Evolutionary conservation across 345 rosid genomes (phyloP).

Genomic region (Lepidium africanum): DNA sequence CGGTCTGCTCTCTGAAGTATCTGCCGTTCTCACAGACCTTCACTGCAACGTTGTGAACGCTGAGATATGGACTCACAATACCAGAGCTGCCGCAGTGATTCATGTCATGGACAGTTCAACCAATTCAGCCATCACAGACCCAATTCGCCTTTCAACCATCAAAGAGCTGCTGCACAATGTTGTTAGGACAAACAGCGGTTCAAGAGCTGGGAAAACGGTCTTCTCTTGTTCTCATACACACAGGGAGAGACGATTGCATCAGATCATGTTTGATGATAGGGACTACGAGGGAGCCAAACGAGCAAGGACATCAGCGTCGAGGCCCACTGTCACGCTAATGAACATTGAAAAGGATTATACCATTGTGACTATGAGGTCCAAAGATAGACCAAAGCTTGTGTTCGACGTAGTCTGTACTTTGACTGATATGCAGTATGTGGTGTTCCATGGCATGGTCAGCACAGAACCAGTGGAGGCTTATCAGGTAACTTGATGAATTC

Average conservation of each 20-base stretch:
- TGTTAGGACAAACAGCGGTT: slow-evolving; percentile 50
- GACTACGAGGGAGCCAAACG: slow-evolving; percentile 67
- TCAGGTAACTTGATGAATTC: slow-evolving; percentile 43
- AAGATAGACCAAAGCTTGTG: slow-evolving; percentile 76
- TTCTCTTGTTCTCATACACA: slow-evolving; percentile 61
- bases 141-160: slow-evolving; percentile 48
- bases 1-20: slow-evolving; percentile 81
- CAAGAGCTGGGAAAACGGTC: slow-evolving; percentile 48
- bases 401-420: slow-evolving; percentile 85
- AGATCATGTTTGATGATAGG: slow-evolving; percentile 88
- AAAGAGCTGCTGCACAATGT: slow-evolving; percentile 62
- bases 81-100: slow-evolving; percentile 86
- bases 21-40: slow-evolving; percentile 82
- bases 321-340: slow-evolving; percentile 58
- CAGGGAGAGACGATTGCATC: slow-evolving; percentile 83
- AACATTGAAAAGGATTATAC: slow-evolving; percentile 81
- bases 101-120: slow-evolving; percentile 63
- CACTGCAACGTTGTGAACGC: slow-evolving; percentile 77
- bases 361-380: slow-evolving; percentile 70
- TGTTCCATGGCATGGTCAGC: slow-evolving; percentile 82
- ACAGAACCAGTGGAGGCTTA: slow-evolving; percentile 64
- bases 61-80: slow-evolving; percentile 95
- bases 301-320: slow-evolving; percentile 35
- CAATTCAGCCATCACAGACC: slow-evolving; percentile 56
- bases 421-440: slow-evolving; percentile 91